Base-by-base conservation (phyloP, 179 eudicot species). In the Monotropa hypopitys region DNA sequence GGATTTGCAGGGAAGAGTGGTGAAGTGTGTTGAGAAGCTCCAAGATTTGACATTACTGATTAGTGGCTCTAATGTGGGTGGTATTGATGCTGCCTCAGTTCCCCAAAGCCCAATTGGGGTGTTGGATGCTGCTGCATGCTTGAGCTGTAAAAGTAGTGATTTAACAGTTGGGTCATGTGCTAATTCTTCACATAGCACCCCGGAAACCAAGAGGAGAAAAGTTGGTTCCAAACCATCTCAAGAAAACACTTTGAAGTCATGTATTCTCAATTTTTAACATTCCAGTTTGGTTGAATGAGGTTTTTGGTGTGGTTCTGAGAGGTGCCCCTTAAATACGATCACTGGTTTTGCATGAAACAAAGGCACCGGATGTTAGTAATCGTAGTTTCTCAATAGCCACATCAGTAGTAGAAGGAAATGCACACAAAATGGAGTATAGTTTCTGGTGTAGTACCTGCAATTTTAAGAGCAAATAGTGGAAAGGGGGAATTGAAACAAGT, bases 91-190 rank as follows among this genome's bases (percentile, higher is more conserved):
- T 38, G 50, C 79, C 50, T 78, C 76, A 42, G 56, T 84, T 40
- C 89, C 88, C 28, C 81, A 87, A 16, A 92, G 93, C 71, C 93
- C 93, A 61, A 83, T 76, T 72, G 88, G 91, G 69, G 89, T 89
- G 65, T 81, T 89, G 83, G 90, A 90, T 74, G 88, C 85, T 72
- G 88, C 82, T 74, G 81, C 80, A 70, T 80, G 88, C 77, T 79
- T 86, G 72, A 89, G 88, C 89, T 81, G 76, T 70, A 84, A 74
- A 81, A 85, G 77, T 73, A 87, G 82, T 80, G 84, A 77, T 16
- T 26, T 73, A 20, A 67, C 84, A 73, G 83, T 73, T 82, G 83
- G 81, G 81, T 84, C 88, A 76, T 72, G 78, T 81, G 82, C 81
- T 67, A 76, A 75, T 78, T 80, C 88, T 77, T 72, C 88, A 45